Evolutionary conservation across 345 rosid species (phyloP), one percentile per base, ranked within the genome.

Genomic region (Bruguiera sexangula): DNA sequence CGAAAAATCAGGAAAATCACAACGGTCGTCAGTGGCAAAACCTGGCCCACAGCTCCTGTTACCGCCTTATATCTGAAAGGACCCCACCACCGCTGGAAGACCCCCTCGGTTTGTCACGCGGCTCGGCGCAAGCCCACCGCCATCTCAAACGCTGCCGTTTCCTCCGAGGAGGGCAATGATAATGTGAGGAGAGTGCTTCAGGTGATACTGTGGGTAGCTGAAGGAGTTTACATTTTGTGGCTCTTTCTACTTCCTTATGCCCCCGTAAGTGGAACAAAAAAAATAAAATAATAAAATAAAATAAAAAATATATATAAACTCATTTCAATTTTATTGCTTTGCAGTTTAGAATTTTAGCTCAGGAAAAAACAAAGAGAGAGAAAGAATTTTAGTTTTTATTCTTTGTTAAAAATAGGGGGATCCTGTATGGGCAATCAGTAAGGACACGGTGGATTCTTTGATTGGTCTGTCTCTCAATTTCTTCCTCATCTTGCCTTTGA

Each of bases 181-280:
- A 67, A 20, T 43, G 18, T 22, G 0, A 76, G 74, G 78, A 76
- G 82, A 66, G 74, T 77, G 56, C 56, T 84, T 73, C 86, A 86
- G 67, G 59, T 64, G n/a, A 66, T 75, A 22, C 80, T 92, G 48
- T 90, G 97, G 96, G 74, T 69, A 39, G 78, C 88, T 29, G 99
- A 92, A 85, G 88, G 88, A 60, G 84, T 81, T 71, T 95, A 95
- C 82, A 85, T 95, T 69, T 72, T 85, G 66, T 95, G 96, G 96
- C 97, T 95, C 71, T 88, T 95, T 78, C 80, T 95, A 61, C 97
- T 95, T 48, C 99, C 96, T 43, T 87, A 81, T 78, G 97, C 97
- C 63, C 96, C 97, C 65, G 96, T 90, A 67, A 57, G 88, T 64
- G 15, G 52, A 55, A 6, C 2, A 6, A 18, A 4, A 4, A 64